phyloP scores from a whole-genome alignment of 331 rosid genomes.

The Quercus phellos region DNA sequence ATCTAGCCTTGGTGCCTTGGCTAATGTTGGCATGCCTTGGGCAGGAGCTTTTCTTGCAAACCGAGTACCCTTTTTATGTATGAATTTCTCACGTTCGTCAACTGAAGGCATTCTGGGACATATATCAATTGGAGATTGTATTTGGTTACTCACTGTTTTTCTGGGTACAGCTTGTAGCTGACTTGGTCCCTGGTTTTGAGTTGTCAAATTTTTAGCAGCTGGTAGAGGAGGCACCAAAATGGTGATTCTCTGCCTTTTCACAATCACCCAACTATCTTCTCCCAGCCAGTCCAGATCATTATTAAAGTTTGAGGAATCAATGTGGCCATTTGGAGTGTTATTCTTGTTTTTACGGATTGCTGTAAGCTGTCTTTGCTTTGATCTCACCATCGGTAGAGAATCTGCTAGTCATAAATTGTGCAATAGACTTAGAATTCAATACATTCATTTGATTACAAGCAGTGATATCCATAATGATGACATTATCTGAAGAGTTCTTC shows the following conservation, averaged over 20 bases:
- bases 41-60: conserved; percentile 30
- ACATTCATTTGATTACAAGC: conserved; percentile 1
- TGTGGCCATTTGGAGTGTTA: conserved; percentile 19
- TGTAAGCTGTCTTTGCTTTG: conserved; percentile 46
- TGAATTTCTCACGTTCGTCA: conserved; percentile 33
- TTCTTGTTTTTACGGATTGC: conserved; percentile 26
- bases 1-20: conserved; percentile 29
- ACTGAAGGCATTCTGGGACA: conserved; percentile 23
- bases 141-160: conserved; percentile 14
- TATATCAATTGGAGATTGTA: conserved; percentile 27
- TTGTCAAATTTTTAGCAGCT: conserved; percentile 24
- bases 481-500: no score
- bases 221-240: conserved; percentile 69
- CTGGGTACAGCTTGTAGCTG: conserved; percentile 38
- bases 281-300: conserved; percentile 28
- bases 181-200: conserved; percentile 35
- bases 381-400: conserved; percentile 51
- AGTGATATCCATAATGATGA: neutral
- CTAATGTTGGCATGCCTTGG: conserved; percentile 17
- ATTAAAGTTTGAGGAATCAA: conserved; percentile 28
- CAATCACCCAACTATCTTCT: conserved; percentile 71
- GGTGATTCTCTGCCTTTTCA: conserved; percentile 72
- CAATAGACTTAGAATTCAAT: conserved; percentile 13
- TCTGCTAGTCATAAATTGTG: conserved; percentile 23
- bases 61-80: conserved; percentile 25